Base-by-base conservation (phyloP, 257 asterid species). In the Paulownia fortunei region DNA sequence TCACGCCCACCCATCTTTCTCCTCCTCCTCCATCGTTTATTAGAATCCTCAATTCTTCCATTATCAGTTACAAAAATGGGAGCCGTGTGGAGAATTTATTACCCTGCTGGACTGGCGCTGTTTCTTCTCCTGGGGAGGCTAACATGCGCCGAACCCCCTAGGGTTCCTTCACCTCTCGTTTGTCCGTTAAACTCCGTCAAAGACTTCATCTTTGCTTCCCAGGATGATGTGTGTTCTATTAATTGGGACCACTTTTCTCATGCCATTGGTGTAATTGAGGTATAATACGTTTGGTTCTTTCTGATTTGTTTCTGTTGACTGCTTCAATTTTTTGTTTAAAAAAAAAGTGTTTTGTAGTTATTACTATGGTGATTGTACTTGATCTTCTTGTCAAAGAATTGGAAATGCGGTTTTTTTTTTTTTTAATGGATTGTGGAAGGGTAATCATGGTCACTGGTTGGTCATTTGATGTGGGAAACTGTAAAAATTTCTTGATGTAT, bases 231-330 rank as follows among this genome's bases (percentile, higher is more conserved):
- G 36, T 94, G 94, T 41, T 82, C 85, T 73, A 52, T 80, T 13
- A 79, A 68, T 62, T 85, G 80, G 80, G 73, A 85, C 80, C 82
- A 72, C 10, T 75, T 86, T 68, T 82, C 83, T 76, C 79, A 21
- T n/a, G n/a, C 82, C 61, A 70, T 80, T 73, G 91, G 87, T 74
- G 93, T 88, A 32, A 86, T 88, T 87, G 94, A 91, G 98, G 97
- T 94, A 84, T 23, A 5, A 15, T 34, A n/a, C 11, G 37, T 26
- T 34, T 68, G 6, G 11, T 9, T 10, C 16, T 56, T 67, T 21
- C 23, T 26, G 21, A 6, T 75, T 32, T 41, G 34, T 67, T n/a
- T 63, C 15, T 16, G 55, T 58, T 64, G 51, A 30, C 64, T 59
- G 47, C 52, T 61, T n/a, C n/a, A n/a, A n/a, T n/a, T n/a, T n/a